phyloP scores from a whole-genome alignment of 179 eudicot genomes.

The Corrigiola litoralis region DNA sequence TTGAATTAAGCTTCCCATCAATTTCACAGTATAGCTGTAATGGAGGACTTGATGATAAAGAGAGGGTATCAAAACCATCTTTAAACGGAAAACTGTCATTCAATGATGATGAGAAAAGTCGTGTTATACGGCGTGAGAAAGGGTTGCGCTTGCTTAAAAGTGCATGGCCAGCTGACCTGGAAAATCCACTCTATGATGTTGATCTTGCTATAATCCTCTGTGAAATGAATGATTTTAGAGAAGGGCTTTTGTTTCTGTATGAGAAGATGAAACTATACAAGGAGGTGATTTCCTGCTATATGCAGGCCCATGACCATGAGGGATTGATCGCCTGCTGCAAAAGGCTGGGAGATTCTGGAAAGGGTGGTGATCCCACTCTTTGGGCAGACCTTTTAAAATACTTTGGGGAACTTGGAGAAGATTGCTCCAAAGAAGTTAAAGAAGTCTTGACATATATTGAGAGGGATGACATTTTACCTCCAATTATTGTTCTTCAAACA shows the following conservation, averaged over 20 bases:
- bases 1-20: slow-evolving; percentile 73
- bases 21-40: slow-evolving; percentile 43
- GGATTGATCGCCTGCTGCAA: slow-evolving; percentile 97
- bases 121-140: slow-evolving; percentile 56
- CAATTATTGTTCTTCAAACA: slow-evolving; percentile 83
- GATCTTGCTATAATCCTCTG: slow-evolving; percentile 87
- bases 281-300: slow-evolving; percentile 94
- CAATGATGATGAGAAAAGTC: slow-evolving; percentile 41
- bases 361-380: slow-evolving; percentile 84
- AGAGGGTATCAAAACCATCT: slow-evolving; percentile 24
- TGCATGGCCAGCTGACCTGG: slow-evolving; percentile 85
- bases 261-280: slow-evolving; percentile 94
- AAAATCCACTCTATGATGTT: slow-evolving; percentile 82
- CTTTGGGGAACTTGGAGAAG: slow-evolving; percentile 99
- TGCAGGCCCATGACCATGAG: slow-evolving; percentile 92
- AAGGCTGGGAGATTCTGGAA: slow-evolving; percentile 91
- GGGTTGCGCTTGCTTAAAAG: slow-evolving; percentile 74
- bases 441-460: slow-evolving; percentile 89
- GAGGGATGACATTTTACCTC: slow-evolving; percentile 91
- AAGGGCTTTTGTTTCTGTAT: slow-evolving; percentile 75
- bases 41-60: slow-evolving; percentile 30
- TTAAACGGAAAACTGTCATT: slow-evolving; percentile 47
- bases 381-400: slow-evolving; percentile 92
- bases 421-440: slow-evolving; percentile 93
- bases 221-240: slow-evolving; percentile 76